Evolutionary conservation across 2,329 filamentous ascomycete genomes (phyloP).

Genomic region (Penicillium sp.): DNA sequence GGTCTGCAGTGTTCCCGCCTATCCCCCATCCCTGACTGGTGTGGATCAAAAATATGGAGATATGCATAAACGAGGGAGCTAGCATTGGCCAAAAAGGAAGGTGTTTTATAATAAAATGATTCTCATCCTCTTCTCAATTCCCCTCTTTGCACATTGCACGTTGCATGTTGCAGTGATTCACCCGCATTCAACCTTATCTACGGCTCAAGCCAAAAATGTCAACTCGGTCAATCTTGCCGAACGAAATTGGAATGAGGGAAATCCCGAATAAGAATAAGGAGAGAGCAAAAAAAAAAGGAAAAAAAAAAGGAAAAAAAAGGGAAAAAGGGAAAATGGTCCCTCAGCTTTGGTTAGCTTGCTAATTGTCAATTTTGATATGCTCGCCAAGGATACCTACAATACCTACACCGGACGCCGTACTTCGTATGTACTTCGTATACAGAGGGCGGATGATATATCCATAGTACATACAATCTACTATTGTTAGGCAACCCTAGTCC

Average conservation of each 20-base stretch:
- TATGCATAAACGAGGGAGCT: background rate
- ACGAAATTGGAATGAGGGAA: background rate
- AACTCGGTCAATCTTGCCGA: background rate
- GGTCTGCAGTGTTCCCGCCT: background rate
- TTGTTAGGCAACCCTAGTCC: background rate
- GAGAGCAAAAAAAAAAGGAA: too few relatives aligned
- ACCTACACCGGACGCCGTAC: background rate
- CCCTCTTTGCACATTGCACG: background rate
- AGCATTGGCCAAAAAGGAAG: background rate
- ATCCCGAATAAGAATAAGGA: background rate
- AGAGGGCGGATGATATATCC: background rate
- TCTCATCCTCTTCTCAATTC: background rate
- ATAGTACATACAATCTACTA: background rate
- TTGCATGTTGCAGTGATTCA: slow-evolving; percentile 2
- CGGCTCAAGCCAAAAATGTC: background rate
- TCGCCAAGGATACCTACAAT: too few relatives aligned
- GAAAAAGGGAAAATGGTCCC: background rate
- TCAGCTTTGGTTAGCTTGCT: background rate
- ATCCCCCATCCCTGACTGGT: background rate
- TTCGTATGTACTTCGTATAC: background rate
- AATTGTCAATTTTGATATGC: background rate
- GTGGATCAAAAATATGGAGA: background rate
- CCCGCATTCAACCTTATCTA: slow-evolving; percentile 7
- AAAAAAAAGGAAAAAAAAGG: background rate
- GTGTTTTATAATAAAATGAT: background rate